Base-by-base conservation (phyloP, 345 rosid species). In the rapeseed (Brassica napus) region DNA sequence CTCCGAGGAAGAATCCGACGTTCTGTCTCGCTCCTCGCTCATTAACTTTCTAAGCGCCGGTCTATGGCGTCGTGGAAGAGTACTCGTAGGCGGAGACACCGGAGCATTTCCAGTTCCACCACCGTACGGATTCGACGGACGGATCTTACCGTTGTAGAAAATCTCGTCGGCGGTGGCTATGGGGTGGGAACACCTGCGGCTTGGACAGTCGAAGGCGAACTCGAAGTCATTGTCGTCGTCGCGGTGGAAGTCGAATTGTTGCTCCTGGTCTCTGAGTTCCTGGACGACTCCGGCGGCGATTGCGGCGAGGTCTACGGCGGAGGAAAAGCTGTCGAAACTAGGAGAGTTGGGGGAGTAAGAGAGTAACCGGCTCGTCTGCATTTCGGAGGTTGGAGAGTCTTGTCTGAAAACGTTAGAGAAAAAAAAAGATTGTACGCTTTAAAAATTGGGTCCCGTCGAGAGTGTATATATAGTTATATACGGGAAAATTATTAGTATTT, bases 141-240 rank as follows among this genome's bases (percentile, higher is more conserved):
- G 88, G 39, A 92, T 90, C 81, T 83, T 84, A 15, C 92, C 92
- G 71, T 89, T 79, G 62, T 16, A 77, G 88, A 88, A 89, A 84
- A 88, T 89, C 75, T 89, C 87, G 58, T 91, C 93, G 15, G 93
- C 93, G 0, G 88, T 68, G 1, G 87, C 76, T 1, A 86, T 72
- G 10, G 87, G 82, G 18, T 84, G 82, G 8, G 75, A 65, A 10
- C 49, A 65, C 0, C 65, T 69, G 28, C 69, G 81, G 63, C 72
- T 83, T 0, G 78, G 74, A 79, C 86, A 80, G 7, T 77, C 81
- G 64, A 91, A 80, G 8, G 75, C 81, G 64, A 91, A 91, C 32
- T 91, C 93, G 11, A 79, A 84, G 2, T 49, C 14, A 14, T 86
- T 85, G 1, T 72, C 82, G 0, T 74, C 64, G 6, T 9, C 28